Base-by-base conservation (phyloP, 768 basidiomycete species). In the Rhizopogon roseolus region DNA sequence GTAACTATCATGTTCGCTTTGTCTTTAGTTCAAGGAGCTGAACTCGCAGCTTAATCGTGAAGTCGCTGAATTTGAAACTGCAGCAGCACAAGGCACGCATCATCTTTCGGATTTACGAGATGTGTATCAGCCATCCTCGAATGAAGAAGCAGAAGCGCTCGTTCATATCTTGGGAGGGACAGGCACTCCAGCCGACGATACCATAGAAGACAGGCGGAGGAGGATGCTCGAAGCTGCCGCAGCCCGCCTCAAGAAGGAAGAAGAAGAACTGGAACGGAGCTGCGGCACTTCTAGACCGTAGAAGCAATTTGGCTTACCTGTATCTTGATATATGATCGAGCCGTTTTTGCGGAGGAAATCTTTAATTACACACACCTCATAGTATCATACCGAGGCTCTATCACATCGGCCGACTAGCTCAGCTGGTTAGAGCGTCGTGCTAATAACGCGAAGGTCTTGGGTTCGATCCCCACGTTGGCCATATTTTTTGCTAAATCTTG, bases 341-440 rank as follows among this genome's bases (percentile, higher is more conserved):
- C 14, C 22, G 22, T n/a, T 22, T 46, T 17, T 7, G 4, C 29
- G 17, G 13, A 7, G 22, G 2, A 22, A 22, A 22, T 22, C 22
- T 22, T 22, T 11, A 11, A 11, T 36, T 36, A 36, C 34, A 11
- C 13, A 36, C 34, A 11, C 34, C 3, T 13, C 34, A 36, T 36
- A 36, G 34, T 36, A 4, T 5, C 34, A 4, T 36, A 11, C 34
- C 13, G 5, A 11, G 2, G 5, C 5, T 5, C 5, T 36, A 36
- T 36, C 13, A 5, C 34, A 36, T 5, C 34, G 86, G 86, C 86
- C 85, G 86, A 81, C 84, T 89, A 88, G 87, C 88, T 90, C 87
- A 90, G 88, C 76, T 88, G 88, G 87, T 89, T 88, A 88, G 87
- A 88, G 87, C 86, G 86, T 88, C 81, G 86, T 86, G 82, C 86